A percentile compares a stretch with the other conserved stretches of the same genome.
Evolutionary conservation across 1,284 basidiomycete species (phyloP).

Genomic region (Ceratobasidium sp.): DNA sequence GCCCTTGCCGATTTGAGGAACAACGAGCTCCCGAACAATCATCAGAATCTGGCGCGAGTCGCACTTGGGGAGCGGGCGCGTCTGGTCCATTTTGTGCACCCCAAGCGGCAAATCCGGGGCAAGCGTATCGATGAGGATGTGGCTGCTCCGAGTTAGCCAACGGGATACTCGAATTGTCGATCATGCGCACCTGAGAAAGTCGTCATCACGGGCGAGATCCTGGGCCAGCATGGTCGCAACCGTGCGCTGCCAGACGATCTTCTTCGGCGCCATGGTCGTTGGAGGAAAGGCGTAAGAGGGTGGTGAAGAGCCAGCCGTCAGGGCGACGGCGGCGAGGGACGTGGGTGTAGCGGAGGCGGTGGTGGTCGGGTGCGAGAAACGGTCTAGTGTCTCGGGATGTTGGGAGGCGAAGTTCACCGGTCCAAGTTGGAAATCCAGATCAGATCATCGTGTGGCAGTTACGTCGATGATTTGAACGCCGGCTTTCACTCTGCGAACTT

Average conservation of each 20-base stretch:
- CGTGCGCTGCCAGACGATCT: conserved; percentile 48
- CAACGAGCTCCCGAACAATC: conserved; percentile 68
- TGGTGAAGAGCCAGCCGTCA: conserved; percentile 44
- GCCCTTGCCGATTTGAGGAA: conserved; percentile 44
- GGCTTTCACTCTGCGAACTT: background rate
- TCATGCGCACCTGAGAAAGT: conserved; percentile 71
- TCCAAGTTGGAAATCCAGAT: background rate
- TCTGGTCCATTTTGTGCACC: conserved; percentile 86
- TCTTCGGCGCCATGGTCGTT: conserved; percentile 34
- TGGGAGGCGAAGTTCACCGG: background rate
- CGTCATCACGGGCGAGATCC: conserved; percentile 85
- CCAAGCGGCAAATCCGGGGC: conserved; percentile 68
- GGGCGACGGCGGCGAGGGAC: conserved; percentile 50
- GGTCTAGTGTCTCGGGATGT: conserved; percentile 9
- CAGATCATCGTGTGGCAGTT: conserved; percentile 12
- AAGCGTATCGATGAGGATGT: conserved; percentile 80
- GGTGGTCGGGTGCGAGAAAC: conserved; percentile 21
- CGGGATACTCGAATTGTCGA: background rate
- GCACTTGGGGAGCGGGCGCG: conserved; percentile 76
- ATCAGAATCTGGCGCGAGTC: conserved; percentile 70
- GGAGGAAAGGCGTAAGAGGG: conserved; percentile 47
- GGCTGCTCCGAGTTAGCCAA: conserved; percentile 24
- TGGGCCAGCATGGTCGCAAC: conserved; percentile 75
- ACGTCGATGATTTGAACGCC: conserved; percentile 6
- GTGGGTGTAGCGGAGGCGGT: conserved; percentile 41